Conservation (phyloP, 192 early-diverging fungal species). For the Podochytrium sp. region DNA sequence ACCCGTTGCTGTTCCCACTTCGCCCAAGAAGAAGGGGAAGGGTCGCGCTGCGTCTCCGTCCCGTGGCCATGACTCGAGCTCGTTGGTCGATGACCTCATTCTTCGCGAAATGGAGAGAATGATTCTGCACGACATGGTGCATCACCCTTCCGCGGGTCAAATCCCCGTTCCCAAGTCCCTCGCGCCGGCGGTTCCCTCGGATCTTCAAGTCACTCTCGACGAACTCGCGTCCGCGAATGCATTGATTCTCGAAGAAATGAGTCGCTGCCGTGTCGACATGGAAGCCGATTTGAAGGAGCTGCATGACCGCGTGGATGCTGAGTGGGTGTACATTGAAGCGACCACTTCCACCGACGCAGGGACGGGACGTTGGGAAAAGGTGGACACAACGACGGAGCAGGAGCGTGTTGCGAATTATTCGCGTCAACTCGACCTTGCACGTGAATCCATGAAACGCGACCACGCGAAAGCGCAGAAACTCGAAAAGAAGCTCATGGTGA, state of each 20-base stretch:
- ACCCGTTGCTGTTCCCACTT: neutral
- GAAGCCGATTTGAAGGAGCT: neutral
- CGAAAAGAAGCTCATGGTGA: slow-evolving; percentile 80
- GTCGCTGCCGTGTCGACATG: neutral
- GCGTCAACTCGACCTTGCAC: slow-evolving; percentile 53
- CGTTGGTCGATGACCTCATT: slow-evolving; percentile 49
- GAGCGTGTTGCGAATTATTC: slow-evolving; percentile 5
- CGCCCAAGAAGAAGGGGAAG: neutral
- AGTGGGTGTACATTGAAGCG: neutral
- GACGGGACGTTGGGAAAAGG: slow-evolving; percentile 2
- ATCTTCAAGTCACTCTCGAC: slow-evolving; percentile 60
- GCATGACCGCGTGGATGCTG: neutral
- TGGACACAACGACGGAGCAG: neutral
- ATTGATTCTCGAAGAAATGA: slow-evolving; percentile 58
- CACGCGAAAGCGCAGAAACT: slow-evolving; percentile 78
- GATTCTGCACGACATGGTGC: slow-evolving; percentile 71
- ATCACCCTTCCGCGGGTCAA: slow-evolving; percentile 71
- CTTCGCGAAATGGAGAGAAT: slow-evolving; percentile 73
- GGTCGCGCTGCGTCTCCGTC: neutral
- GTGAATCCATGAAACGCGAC: slow-evolving; percentile 73
- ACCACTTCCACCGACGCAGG: neutral
- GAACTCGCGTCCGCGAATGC: slow-evolving; percentile 60
- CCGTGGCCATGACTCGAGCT: neutral
- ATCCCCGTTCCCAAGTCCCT: slow-evolving; percentile 39
- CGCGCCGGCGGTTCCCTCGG: slow-evolving; percentile 6